A percentile compares a stretch with the other conserved stretches of the same genome.
phyloP scores from a whole-genome alignment of 2,329 filamentous ascomycete genomes.

The Fusarium sp. region DNA sequence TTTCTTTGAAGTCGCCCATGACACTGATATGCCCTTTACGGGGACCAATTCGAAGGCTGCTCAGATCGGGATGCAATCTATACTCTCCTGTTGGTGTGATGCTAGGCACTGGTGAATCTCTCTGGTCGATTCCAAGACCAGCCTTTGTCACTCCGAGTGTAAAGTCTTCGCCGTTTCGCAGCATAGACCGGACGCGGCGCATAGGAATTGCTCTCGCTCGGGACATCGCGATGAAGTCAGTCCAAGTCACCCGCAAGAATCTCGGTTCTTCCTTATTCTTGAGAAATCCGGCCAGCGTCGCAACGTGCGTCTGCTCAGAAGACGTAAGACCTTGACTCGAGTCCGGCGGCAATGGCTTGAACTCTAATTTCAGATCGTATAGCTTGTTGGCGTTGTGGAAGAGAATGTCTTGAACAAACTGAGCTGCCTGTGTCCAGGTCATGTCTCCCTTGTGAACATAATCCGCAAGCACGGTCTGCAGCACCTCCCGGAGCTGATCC shows the following conservation, averaged over 20 bases:
- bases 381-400: conserved; percentile 82
- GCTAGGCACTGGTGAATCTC: conserved; percentile 66
- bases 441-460: conserved; percentile 73
- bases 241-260: conserved; percentile 79
- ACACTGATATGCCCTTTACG: conserved; percentile 70
- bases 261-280: conserved; percentile 61
- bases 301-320: conserved; percentile 7
- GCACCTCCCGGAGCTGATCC: conserved; percentile 74
- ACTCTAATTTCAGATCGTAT: conserved; percentile 68
- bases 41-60: conserved; percentile 67
- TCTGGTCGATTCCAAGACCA: conserved; percentile 72
- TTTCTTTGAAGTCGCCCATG: conserved; percentile 71
- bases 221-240: conserved; percentile 78
- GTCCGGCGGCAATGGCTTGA: conserved; percentile 43
- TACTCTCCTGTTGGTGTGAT: conserved; percentile 71
- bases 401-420: conserved; percentile 72
- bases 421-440: conserved; percentile 67
- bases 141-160: conserved; percentile 71
- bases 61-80: conserved; percentile 71
- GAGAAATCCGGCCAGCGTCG: conserved; percentile 50
- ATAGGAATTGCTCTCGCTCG: conserved; percentile 75
- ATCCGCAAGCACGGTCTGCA: conserved; percentile 73
- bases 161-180: conserved; percentile 55
- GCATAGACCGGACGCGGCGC: conserved; percentile 59
- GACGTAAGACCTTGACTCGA: neutral